Percentiles rank a stretch among this genome's conserved stretches.
Evolutionary conservation across 2,329 filamentous ascomycete species (phyloP).

Genomic region (Penicillium sp.): DNA sequence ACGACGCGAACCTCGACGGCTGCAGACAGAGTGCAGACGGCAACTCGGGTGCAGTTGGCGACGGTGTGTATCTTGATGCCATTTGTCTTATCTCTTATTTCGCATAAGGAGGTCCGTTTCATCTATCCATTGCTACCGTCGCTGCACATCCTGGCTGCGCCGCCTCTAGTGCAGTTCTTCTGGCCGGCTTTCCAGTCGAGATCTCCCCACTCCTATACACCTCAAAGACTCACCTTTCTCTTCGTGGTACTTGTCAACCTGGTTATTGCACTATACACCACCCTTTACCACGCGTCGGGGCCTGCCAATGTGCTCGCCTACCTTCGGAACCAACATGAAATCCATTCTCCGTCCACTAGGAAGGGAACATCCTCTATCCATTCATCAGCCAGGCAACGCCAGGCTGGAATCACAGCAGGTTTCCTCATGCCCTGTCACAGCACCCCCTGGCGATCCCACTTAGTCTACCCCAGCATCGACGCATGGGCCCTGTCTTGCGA

Average conservation of each 20-base stretch:
- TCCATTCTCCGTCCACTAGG: slow-evolving; percentile 31
- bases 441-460: slow-evolving; percentile 88
- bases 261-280: slow-evolving; percentile 68
- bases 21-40: slow-evolving; percentile 27
- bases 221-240: slow-evolving; percentile 54
- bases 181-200: slow-evolving; percentile 41
- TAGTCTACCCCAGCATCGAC: slow-evolving; percentile 69
- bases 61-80: slow-evolving; percentile 60
- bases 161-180: slow-evolving; percentile 65
- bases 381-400: slow-evolving; percentile 10
- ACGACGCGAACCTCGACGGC: slow-evolving; percentile 36
- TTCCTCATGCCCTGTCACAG: slow-evolving; percentile 96
- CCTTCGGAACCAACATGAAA: slow-evolving; percentile 70
- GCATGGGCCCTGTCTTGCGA: slow-evolving; percentile 89
- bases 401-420: slow-evolving; percentile 54
- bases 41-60: slow-evolving; percentile 56
- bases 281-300: slow-evolving; percentile 75
- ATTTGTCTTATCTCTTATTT: slow-evolving; percentile 67
- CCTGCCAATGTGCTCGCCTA: slow-evolving; percentile 70
- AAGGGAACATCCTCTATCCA: slow-evolving; percentile 6
- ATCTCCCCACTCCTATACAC: slow-evolving; percentile 36
- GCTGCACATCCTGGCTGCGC: slow-evolving; percentile 77
- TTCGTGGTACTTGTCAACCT: slow-evolving; percentile 64
- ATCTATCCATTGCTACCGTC: slow-evolving; percentile 86
- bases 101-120: slow-evolving; percentile 97